Evolutionary conservation across 2,329 filamentous ascomycete genomes (phyloP).

Genomic region (Phaeoacremonium minimum): DNA sequence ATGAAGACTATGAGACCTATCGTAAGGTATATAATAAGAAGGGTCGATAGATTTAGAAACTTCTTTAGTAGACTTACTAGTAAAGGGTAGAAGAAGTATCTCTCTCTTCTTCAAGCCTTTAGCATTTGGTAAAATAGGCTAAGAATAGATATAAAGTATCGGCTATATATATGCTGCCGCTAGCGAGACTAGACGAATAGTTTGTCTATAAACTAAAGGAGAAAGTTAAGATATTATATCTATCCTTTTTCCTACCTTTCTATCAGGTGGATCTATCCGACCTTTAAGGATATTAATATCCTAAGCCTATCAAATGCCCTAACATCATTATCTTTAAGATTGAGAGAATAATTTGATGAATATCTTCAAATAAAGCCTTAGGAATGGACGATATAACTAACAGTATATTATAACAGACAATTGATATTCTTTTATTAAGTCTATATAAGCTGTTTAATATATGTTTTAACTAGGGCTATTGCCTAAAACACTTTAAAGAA

Average conservation of each 20-base stretch:
- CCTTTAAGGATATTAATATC: constrained; percentile 11
- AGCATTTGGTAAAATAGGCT: constrained; percentile 12
- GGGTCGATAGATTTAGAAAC: constrained; percentile 13
- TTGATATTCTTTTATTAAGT: constrained; percentile 10
- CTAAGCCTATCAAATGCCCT: constrained; percentile 1
- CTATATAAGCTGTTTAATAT: constrained; percentile 11
- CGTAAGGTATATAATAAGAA: constrained; percentile 13
- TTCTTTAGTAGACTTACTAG: constrained; percentile 10
- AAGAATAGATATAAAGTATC: constrained; percentile 10
- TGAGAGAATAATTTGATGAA: neutral
- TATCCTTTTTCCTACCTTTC: constrained; percentile 10
- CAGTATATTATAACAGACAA: constrained; percentile 9
- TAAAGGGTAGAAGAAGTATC: constrained; percentile 13
- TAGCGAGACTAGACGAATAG: neutral
- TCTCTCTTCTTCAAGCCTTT: constrained; percentile 5
- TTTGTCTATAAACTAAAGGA: constrained; percentile 1
- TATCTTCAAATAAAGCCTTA: constrained; percentile 11
- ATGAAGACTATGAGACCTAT: constrained; percentile 11
- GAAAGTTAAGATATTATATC: constrained; percentile 2
- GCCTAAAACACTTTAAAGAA: constrained; percentile 10
- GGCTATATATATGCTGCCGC: constrained; percentile 1
- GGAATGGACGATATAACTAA: constrained; percentile 14
- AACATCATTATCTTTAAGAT: neutral
- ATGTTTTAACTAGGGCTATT: constrained; percentile 11
- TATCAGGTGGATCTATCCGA: constrained; percentile 5